These are phyloP conservation scores for Amorphotheca resinae DNA, from an alignment of 495 filamentous ascomycete species.

Conservation along the genomic window DNA sequence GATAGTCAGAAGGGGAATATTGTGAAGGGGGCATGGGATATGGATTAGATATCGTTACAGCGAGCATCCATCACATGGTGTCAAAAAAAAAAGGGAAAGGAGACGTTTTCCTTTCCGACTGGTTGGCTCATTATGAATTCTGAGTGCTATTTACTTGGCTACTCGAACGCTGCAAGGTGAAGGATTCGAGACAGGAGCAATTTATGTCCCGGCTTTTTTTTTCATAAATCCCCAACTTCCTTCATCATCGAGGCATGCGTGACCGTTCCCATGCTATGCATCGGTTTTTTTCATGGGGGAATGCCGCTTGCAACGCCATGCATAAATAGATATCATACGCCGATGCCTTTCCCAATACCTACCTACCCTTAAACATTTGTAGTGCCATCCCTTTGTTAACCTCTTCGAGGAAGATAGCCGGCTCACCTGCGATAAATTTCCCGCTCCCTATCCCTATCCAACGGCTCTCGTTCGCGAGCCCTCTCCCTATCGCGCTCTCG, in stretches of 20 bases:
- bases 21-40: not conserved
- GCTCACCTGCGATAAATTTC: constrained; percentile 9
- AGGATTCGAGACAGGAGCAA: too few relatives aligned
- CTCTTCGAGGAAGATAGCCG: constrained; percentile 4
- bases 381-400: not conserved
- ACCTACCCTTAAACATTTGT: not conserved
- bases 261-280: not conserved
- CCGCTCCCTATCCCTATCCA: constrained; percentile 11
- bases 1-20: not conserved
- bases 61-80: too few relatives aligned
- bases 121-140: too few relatives aligned
- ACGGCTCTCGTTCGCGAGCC: constrained; percentile 10
- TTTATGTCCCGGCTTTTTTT: too few relatives aligned
- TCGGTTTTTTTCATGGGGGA: too few relatives aligned
- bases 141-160: too few relatives aligned
- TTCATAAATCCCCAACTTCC: too few relatives aligned
- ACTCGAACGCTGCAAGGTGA: too few relatives aligned
- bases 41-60: too few relatives aligned
- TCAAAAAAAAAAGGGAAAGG: too few relatives aligned
- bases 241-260: not conserved
- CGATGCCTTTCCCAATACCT: not conserved
- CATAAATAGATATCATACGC: not conserved
- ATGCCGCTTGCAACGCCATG: not conserved
- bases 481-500: constrained; percentile 28
- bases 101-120: too few relatives aligned